These are phyloP conservation scores for Cytospora schulzeri DNA, from an alignment of 2,329 filamentous ascomycete species.

Conservation along the genomic window DNA sequence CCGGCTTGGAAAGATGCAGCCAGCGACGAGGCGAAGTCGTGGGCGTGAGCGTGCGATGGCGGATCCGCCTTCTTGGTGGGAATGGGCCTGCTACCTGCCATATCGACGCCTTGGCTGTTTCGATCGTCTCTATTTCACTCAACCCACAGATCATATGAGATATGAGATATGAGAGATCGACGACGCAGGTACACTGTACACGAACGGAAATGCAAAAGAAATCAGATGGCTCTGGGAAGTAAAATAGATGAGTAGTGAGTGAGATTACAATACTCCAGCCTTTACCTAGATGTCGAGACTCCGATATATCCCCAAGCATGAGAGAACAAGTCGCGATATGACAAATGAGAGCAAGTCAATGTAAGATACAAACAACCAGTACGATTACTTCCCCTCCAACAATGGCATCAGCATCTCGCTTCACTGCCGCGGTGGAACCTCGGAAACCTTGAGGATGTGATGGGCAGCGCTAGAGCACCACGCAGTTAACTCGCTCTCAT, in stretches of 20 bases:
- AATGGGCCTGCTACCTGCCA: constrained; percentile 20
- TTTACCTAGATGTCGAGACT: background rate
- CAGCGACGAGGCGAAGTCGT: constrained; percentile 36
- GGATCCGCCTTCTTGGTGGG: constrained; percentile 11
- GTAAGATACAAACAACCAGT: background rate
- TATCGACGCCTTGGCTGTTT: background rate
- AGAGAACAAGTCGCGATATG: background rate
- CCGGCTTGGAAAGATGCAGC: constrained; percentile 57
- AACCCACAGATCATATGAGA: background rate
- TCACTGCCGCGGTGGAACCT: background rate
- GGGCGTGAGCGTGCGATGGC: constrained; percentile 13
- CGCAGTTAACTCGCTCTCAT: background rate
- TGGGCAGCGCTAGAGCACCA: background rate
- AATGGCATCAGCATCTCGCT: background rate
- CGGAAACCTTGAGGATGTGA: background rate
- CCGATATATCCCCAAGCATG: background rate
- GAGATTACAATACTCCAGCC: background rate
- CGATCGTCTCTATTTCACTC: background rate
- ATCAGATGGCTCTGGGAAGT: background rate
- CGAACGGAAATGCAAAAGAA: background rate
- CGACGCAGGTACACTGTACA: background rate
- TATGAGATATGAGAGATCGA: too few relatives aligned
- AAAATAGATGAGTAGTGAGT: background rate
- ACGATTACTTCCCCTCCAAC: background rate
- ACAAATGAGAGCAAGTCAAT: background rate